These are phyloP conservation scores for Mycena floridula DNA, from an alignment of 768 basidiomycete genomes.

Conservation along the genomic window DNA sequence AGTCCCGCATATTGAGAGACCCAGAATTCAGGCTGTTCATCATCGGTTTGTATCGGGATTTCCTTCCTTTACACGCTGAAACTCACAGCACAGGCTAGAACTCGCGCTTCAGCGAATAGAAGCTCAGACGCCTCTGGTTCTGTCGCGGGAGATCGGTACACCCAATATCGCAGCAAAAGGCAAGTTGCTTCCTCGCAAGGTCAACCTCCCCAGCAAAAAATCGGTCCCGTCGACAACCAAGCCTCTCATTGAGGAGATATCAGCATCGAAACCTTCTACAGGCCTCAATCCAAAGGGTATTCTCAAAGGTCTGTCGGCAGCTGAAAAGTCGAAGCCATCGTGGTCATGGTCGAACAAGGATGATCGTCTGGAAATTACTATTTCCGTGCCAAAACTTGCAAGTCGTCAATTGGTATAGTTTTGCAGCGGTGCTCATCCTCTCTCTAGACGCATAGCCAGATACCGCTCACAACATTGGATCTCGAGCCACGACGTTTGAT, in stretches of 20 bases:
- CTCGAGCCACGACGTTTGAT: slow-evolving; percentile 57
- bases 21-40: slow-evolving; percentile 64
- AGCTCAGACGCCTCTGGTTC: slow-evolving; percentile 46
- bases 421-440: not conserved
- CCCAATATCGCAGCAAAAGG: slow-evolving; percentile 80
- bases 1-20: slow-evolving; percentile 53
- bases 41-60: slow-evolving; percentile 41
- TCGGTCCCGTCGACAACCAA: slow-evolving; percentile 19
- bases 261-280: slow-evolving; percentile 5
- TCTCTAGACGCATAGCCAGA: slow-evolving; percentile 37
- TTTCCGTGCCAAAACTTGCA: slow-evolving; percentile 55
- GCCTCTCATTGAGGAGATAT: slow-evolving; percentile 45
- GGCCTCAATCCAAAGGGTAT: slow-evolving; percentile 32
- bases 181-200: slow-evolving; percentile 51
- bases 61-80: not conserved
- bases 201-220: slow-evolving; percentile 44
- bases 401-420: slow-evolving; percentile 20
- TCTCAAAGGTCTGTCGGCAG: slow-evolving; percentile 23
- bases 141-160: slow-evolving; percentile 64
- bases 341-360: slow-evolving; percentile 51
- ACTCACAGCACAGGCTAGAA: slow-evolving; percentile 32
- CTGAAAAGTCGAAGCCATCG: slow-evolving; percentile 16
- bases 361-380: slow-evolving; percentile 38
- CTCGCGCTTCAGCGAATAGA: slow-evolving; percentile 65
- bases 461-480: slow-evolving; percentile 50